Evolutionary conservation across 192 early-diverging fungal species (phyloP).

Genomic region (Backusella australiensis): DNA sequence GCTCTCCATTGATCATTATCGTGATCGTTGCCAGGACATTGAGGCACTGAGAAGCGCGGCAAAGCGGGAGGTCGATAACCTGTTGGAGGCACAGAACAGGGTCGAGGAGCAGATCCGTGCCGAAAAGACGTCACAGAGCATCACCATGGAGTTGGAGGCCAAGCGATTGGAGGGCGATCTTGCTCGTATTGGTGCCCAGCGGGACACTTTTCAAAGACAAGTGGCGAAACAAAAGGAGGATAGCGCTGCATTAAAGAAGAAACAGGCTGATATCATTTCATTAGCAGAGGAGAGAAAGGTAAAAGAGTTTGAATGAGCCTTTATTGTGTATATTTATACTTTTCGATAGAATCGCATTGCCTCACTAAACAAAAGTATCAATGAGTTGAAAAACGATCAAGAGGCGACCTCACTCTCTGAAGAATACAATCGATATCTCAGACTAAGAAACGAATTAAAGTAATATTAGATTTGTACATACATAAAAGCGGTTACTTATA

Average conservation of each 20-base stretch:
- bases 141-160: slow-evolving; percentile 50
- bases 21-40: slow-evolving; percentile 40
- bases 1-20: slow-evolving; percentile 46
- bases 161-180: slow-evolving; percentile 52
- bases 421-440: slow-evolving; percentile 6
- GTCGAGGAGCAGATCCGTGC: slow-evolving; percentile 39
- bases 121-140: slow-evolving; percentile 39
- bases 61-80: slow-evolving; percentile 42
- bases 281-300: slow-evolving; percentile 18
- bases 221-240: slow-evolving; percentile 31
- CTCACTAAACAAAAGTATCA: slow-evolving; percentile 1
- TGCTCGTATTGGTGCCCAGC: slow-evolving; percentile 49
- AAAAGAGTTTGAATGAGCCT: background rate
- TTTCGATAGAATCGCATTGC: slow-evolving; percentile 4
- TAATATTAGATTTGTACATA: background rate
- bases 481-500: background rate
- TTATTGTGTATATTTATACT: no score
- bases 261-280: background rate
- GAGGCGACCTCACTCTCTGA: slow-evolving; percentile 15
- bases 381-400: slow-evolving; percentile 8
- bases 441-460: slow-evolving; percentile 2
- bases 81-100: slow-evolving; percentile 34
- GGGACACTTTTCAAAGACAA: slow-evolving; percentile 49
- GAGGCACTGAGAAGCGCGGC: slow-evolving; percentile 41
- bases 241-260: background rate